Conservation (phyloP, 129 eudicot species). For the Saussurea involucrata region DNA sequence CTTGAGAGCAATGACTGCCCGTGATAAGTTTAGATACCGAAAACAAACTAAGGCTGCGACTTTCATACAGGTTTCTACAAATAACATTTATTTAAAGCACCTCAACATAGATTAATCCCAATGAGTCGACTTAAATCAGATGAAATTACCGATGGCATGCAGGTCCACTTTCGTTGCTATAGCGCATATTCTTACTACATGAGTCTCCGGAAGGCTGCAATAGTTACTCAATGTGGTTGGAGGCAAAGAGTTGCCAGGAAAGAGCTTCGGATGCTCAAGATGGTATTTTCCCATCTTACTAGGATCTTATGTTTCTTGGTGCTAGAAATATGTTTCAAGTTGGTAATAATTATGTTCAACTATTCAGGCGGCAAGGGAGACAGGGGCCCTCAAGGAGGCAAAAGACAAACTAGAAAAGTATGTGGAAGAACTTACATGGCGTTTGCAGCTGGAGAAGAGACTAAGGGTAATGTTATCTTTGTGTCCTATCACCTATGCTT, state of each 20-base stretch:
- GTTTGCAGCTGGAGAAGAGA: slow-evolving; percentile 92
- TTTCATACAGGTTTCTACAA: slow-evolving; percentile 58
- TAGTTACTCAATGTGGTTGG: slow-evolving; percentile 96
- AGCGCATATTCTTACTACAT: slow-evolving; percentile 67
- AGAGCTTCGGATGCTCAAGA: slow-evolving; percentile 87
- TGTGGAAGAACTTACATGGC: slow-evolving; percentile 98
- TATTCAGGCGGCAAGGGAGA: slow-evolving; percentile 95
- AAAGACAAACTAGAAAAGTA: slow-evolving; percentile 98
- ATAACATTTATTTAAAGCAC: not conserved
- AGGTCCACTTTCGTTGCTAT: slow-evolving; percentile 76
- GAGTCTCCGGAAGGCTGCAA: slow-evolving; percentile 80
- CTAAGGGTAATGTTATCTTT: slow-evolving; percentile 53
- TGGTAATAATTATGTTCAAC: slow-evolving; percentile 15
- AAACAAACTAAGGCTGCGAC: slow-evolving; percentile 90
- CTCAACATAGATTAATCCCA: not conserved
- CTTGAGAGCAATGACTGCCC: slow-evolving; percentile 86
- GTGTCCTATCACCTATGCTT: not conserved
- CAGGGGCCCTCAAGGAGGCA: slow-evolving; percentile 96
- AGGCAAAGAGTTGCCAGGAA: slow-evolving; percentile 82
- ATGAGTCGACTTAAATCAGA: not conserved
- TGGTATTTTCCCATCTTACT: slow-evolving; percentile 49
- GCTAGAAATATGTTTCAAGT: not conserved
- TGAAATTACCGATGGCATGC: slow-evolving; percentile 25
- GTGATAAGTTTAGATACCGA: slow-evolving; percentile 74
- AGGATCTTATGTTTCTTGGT: not conserved